These are phyloP conservation scores for Xylaria acuta DNA, from an alignment of 495 filamentous ascomycete genomes.

Conservation along the genomic window DNA sequence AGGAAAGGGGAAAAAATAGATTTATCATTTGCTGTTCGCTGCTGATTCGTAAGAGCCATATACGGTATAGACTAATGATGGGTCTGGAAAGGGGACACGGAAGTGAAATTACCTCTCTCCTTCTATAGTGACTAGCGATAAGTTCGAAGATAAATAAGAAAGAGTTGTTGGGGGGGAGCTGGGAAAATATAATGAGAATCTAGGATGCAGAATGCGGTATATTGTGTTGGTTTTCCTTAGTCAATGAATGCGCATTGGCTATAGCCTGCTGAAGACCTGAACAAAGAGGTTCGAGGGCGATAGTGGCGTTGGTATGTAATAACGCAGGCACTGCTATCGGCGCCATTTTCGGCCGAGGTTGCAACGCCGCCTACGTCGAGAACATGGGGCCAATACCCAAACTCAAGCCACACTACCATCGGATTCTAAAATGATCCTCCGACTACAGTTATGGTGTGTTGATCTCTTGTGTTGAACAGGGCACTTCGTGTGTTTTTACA, in stretches of 20 bases:
- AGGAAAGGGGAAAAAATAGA: too few species aligned
- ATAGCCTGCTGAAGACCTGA: background rate
- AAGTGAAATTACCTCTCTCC: background rate
- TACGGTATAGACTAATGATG: background rate
- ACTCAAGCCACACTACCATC: background rate
- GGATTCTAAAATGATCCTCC: background rate
- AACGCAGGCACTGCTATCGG: background rate
- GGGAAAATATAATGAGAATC: too few species aligned
- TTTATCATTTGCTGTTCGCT: background rate
- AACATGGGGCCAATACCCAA: background rate
- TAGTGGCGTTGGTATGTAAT: background rate
- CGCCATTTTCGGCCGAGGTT: background rate
- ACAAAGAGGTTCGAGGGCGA: background rate
- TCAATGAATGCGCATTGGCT: background rate
- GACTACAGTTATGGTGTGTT: background rate
- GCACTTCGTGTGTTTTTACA: too few species aligned
- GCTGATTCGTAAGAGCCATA: background rate
- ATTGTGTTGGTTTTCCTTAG: too few species aligned
- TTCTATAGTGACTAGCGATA: background rate
- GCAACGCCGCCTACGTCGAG: background rate
- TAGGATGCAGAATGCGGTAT: too few species aligned
- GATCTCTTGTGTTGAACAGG: too few species aligned
- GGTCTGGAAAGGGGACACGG: background rate
- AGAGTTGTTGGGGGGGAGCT: background rate
- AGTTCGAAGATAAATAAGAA: background rate